These are phyloP conservation scores for Barnettozyma botsteinii DNA, from an alignment of 805 yeast genomes.

Conservation along the genomic window DNA sequence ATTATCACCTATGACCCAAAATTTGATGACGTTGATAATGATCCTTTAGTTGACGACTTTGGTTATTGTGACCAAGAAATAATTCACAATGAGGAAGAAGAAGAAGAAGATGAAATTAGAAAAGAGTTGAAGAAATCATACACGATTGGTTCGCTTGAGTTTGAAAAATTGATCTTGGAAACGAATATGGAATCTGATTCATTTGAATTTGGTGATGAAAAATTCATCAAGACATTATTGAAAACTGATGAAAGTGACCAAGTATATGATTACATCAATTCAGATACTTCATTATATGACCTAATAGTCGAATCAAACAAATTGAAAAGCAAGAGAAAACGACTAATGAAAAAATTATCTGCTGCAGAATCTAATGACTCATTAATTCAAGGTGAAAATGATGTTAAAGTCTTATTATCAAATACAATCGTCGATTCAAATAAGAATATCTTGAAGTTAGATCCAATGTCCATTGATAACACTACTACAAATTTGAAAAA, in stretches of 20 bases:
- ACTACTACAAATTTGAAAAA: conserved; percentile 13
- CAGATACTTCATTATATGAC: conserved; percentile 20
- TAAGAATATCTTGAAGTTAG: background rate
- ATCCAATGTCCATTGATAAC: background rate
- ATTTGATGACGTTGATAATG: background rate
- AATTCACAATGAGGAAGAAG: conserved; percentile 3
- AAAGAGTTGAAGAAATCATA: conserved; percentile 13
- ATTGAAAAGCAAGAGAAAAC: conserved; percentile 17
- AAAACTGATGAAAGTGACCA: conserved; percentile 21
- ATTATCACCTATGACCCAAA: conserved; percentile 30
- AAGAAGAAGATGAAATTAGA: conserved; percentile 3
- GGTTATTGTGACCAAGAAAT: conserved; percentile 4
- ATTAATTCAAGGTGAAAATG: conserved; percentile 5
- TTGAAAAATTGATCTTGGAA: conserved; percentile 27
- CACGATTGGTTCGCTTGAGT: conserved; percentile 29
- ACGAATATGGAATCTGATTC: conserved; percentile 27
- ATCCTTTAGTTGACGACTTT: conserved; percentile 17
- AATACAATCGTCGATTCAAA: conserved; percentile 16
- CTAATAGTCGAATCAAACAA: conserved; percentile 20
- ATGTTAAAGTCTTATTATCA: conserved; percentile 5
- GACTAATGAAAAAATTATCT: conserved; percentile 21
- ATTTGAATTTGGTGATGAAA: conserved; percentile 54
- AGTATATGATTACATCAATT: conserved; percentile 19
- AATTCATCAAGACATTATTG: conserved; percentile 44
- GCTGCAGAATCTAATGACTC: conserved; percentile 16